Percentiles rank a stretch among this genome's conserved stretches.
phyloP scores from a whole-genome alignment of 140 eudicot genomes.

The Cichorium intybus region DNA sequence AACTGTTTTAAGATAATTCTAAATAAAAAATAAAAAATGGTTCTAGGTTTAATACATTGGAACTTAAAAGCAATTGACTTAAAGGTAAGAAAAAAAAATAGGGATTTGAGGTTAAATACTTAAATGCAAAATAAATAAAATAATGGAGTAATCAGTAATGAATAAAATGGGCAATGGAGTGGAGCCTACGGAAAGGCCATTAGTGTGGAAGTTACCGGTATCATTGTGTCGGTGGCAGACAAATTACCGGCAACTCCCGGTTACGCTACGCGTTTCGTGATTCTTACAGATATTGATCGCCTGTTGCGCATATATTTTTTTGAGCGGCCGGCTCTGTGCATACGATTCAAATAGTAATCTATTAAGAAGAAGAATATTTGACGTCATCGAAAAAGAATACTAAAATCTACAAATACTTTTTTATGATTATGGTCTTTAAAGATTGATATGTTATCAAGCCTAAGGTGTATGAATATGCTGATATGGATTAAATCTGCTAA shows the following conservation, averaged over 20 bases:
- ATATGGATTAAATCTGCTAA: background rate
- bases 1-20: too few species aligned
- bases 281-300: slow-evolving; percentile 12
- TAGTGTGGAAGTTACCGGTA: slow-evolving; percentile 10
- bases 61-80: too few species aligned
- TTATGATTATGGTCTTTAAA: background rate
- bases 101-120: too few species aligned
- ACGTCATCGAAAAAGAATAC: background rate
- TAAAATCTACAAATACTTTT: background rate
- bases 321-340: background rate
- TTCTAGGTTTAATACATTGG: too few species aligned
- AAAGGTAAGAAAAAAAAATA: too few species aligned
- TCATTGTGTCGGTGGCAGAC: slow-evolving; percentile 29
- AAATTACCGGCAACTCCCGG: slow-evolving; percentile 26
- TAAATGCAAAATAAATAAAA: background rate
- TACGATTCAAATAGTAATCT: background rate
- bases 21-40: too few species aligned
- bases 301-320: background rate
- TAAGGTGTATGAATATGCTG: background rate
- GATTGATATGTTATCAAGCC: background rate
- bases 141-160: background rate
- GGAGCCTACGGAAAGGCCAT: background rate
- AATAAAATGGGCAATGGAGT: background rate
- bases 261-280: slow-evolving; percentile 4
- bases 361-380: background rate